Evolutionary conservation across 768 basidiomycete species (phyloP).

Genomic region (Boletus bicolor): DNA sequence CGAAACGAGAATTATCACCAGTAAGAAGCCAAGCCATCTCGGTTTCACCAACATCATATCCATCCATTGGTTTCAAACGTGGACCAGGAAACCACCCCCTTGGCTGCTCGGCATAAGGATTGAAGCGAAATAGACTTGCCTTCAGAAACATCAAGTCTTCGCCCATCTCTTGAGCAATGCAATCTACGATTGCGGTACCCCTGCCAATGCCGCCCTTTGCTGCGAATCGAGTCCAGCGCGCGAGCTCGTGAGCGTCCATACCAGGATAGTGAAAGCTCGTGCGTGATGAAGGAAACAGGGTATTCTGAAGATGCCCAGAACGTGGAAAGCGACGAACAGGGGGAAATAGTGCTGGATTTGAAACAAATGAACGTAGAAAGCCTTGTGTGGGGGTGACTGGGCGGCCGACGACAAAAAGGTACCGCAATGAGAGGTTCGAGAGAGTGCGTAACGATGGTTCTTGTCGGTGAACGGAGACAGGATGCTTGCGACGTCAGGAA

Average conservation of each 20-base stretch:
- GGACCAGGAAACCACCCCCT: not conserved
- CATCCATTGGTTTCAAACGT: not conserved
- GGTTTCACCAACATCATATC: not conserved
- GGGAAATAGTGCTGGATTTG: not conserved
- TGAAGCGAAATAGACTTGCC: constrained; percentile 37
- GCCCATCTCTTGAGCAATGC: constrained; percentile 65
- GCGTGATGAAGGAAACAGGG: not conserved
- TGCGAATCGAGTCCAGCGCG: constrained; percentile 82
- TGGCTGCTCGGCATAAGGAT: not conserved
- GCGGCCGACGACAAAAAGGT: not conserved
- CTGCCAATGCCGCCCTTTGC: constrained; percentile 82
- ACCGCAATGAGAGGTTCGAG: not conserved
- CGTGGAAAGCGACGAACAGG: not conserved
- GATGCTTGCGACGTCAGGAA: not conserved
- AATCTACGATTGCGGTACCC: constrained; percentile 71
- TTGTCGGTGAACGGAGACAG: not conserved
- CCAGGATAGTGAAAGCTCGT: not conserved
- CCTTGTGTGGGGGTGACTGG: not conserved
- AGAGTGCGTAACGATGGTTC: not conserved
- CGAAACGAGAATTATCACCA: not conserved
- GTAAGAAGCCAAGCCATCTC: not conserved
- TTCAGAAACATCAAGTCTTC: constrained; percentile 84
- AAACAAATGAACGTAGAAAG: not conserved
- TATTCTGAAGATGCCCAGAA: not conserved
- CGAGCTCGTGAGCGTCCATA: constrained; percentile 72